phyloP scores from a whole-genome alignment of 192 early-diverging fungal genomes.

The Mortierella alpina region DNA sequence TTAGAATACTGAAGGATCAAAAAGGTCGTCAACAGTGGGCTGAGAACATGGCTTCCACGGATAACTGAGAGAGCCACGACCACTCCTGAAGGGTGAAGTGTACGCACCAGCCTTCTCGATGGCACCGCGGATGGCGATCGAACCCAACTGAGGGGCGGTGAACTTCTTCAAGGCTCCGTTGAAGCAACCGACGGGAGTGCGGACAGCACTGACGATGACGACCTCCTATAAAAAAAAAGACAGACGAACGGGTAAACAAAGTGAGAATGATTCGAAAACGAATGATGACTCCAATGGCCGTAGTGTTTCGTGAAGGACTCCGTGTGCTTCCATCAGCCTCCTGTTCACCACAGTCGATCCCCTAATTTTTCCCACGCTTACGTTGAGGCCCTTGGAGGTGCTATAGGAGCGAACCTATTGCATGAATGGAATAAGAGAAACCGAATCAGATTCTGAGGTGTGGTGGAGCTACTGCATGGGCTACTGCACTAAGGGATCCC shows the following conservation, averaged over 20 bases:
- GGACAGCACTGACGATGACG: constrained; percentile 74
- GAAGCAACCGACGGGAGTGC: constrained; percentile 95
- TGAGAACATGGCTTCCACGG: neutral
- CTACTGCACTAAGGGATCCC: neutral
- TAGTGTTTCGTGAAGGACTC: neutral
- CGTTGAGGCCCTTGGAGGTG: constrained; percentile 46
- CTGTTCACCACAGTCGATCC: neutral
- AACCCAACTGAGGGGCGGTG: constrained; percentile 87
- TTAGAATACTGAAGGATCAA: neutral
- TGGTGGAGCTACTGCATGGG: neutral
- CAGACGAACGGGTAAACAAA: neutral
- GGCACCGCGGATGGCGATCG: constrained; percentile 85
- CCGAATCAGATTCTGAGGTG: neutral
- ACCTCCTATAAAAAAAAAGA: constrained; percentile 57
- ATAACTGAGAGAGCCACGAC: neutral
- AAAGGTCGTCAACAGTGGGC: neutral
- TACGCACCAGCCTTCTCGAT: constrained; percentile 81
- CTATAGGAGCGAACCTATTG: constrained; percentile 48
- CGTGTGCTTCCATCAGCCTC: neutral
- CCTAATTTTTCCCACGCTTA: constrained; percentile 49
- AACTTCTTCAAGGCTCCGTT: constrained; percentile 87
- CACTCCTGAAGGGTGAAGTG: neutral
- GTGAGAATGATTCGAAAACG: neutral
- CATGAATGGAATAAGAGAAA: neutral
- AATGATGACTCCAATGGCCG: neutral